phyloP scores from a whole-genome alignment of 768 basidiomycete species.

The Calocera viscosa region DNA sequence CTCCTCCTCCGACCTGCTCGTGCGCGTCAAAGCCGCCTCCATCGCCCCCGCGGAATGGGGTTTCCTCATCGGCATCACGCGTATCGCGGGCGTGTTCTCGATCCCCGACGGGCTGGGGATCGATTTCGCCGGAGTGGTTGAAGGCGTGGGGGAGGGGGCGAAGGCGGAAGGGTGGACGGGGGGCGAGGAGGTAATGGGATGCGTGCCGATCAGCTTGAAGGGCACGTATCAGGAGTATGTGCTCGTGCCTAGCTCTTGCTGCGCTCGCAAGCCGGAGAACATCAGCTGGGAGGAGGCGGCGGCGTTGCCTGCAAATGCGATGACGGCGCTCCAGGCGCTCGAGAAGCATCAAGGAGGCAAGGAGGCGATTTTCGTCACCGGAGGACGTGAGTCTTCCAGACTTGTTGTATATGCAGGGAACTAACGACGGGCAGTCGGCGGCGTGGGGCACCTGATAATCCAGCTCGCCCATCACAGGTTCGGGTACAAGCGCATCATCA shows the following conservation, averaged over 20 bases:
- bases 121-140: slow-evolving; percentile 11
- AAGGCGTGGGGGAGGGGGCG: slow-evolving; percentile 10
- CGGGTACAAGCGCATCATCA: background rate
- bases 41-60: background rate
- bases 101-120: background rate
- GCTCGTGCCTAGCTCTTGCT: background rate
- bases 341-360: background rate
- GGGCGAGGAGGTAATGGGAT: slow-evolving; percentile 9
- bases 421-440: background rate
- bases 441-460: background rate
- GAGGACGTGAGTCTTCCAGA: background rate
- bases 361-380: background rate
- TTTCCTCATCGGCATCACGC: slow-evolving; percentile 1
- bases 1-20: background rate
- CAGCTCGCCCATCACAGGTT: background rate
- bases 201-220: slow-evolving; percentile 17
- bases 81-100: slow-evolving; percentile 10
- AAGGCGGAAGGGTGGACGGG: background rate
- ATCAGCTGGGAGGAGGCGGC: background rate
- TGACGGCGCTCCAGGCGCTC: background rate
- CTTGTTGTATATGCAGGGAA: background rate
- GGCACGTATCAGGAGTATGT: background rate
- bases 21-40: background rate
- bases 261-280: background rate
- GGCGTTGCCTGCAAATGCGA: background rate